phyloP scores from a whole-genome alignment of 225 moss, liverwort and hornwort species.

The Thuidium tamariscinum region DNA sequence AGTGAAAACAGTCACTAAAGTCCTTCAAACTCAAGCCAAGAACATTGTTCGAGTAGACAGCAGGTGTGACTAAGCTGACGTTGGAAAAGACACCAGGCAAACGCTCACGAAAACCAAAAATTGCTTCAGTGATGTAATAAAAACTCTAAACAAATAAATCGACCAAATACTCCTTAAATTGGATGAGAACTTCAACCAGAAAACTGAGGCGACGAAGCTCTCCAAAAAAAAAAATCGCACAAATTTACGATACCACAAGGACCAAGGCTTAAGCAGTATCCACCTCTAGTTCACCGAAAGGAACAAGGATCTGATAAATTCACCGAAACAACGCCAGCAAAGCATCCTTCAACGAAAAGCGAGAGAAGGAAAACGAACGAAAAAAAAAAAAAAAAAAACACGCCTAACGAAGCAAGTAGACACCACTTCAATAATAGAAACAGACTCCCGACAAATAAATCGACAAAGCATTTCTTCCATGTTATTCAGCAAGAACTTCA shows the following conservation, averaged over 20 bases:
- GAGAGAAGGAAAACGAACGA: neutral
- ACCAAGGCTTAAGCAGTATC: neutral
- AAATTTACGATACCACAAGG: neutral
- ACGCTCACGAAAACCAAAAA: neutral
- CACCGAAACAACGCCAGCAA: neutral
- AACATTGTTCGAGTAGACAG: neutral
- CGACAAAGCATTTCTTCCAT: neutral
- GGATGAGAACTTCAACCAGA: neutral
- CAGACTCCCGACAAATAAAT: neutral
- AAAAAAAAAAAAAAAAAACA: neutral
- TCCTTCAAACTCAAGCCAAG: neutral
- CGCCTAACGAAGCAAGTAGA: slow-evolving; percentile 29
- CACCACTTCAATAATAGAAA: neutral
- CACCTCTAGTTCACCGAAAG: neutral
- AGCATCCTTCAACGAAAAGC: neutral
- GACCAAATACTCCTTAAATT: neutral
- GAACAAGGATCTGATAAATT: neutral
- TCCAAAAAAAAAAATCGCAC: neutral
- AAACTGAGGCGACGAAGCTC: neutral
- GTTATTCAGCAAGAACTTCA: neutral
- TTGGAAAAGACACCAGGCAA: neutral
- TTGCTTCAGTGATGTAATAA: neutral
- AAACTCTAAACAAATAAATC: neutral
- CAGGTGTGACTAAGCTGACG: neutral
- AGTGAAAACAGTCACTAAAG: neutral